Base-by-base conservation (phyloP, 768 basidiomycete species). In the Tylopilus felleus region DNA sequence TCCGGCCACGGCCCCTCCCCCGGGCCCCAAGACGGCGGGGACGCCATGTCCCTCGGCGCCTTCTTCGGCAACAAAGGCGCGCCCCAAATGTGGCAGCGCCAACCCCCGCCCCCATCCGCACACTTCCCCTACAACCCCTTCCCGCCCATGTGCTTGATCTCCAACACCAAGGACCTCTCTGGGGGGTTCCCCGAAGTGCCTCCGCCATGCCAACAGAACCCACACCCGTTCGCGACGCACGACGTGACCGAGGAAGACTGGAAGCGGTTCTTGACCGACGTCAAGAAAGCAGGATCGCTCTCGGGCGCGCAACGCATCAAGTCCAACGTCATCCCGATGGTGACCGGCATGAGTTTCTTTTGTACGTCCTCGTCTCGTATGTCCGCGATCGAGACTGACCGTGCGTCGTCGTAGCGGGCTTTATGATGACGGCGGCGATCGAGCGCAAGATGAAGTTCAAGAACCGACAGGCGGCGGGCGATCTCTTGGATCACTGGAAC, bases 181-280 rank as follows among this genome's bases (percentile, higher is more conserved):
- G 62, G 66, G 13, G 80, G 82, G 1, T 83, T 83, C 61, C 76
- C 76, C 0, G 56, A 60, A 14, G 33, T 73, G 8, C 71, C 75
- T 0, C 82, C 82, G 1, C 75, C 76, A 1, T 71, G 75, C 5
- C 51, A 56, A 27, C 27, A 62, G 9, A 55, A 56, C 17, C 74
- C 73, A 10, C 82, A 84, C 60, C 81, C 81, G 23, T 84, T 84
- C 60, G 59, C 63, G 22, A 68, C 74, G 44, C 77, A 80, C 62
- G 80, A 83, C 58, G 65, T 84, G 4, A 58, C 50, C 0, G 75
- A 82, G 64, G 69, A 64, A 17, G 82, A 83, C 62, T 83, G 82
- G 82, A 60, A 66, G 38, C 69, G 71, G 29, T 80, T 80, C 51
- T 51, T 80, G 55, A 53, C 52, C 2, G 74, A 77, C 21, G 36